These are phyloP conservation scores for Paraglomus brasilianum DNA, from an alignment of 192 early-diverging fungal species.

Conservation along the genomic window DNA sequence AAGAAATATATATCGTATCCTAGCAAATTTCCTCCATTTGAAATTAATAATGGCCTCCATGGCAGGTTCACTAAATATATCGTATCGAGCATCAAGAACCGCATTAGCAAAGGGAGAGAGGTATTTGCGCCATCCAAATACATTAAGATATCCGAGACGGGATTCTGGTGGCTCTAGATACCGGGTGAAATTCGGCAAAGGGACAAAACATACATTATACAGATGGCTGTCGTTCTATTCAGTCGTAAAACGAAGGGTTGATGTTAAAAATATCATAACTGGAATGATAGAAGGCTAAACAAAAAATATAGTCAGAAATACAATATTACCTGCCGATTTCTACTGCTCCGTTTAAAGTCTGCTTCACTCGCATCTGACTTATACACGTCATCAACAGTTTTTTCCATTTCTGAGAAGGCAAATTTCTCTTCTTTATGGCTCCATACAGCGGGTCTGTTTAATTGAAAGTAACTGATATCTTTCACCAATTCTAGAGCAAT, in stretches of 20 bases:
- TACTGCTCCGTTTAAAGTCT: not conserved
- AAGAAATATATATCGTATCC: not conserved
- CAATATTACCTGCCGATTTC: not conserved
- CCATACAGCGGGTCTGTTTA: slow-evolving; percentile 1
- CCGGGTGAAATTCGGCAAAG: slow-evolving; percentile 4
- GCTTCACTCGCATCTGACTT: not conserved
- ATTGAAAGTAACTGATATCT: slow-evolving; percentile 1
- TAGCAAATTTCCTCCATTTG: slow-evolving; percentile 30
- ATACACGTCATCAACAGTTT: not conserved
- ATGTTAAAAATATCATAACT: too few species aligned
- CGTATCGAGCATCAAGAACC: not conserved
- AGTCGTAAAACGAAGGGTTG: too few species aligned
- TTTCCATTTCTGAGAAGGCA: slow-evolving; percentile 8
- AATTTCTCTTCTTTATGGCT: not conserved
- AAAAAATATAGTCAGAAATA: not conserved
- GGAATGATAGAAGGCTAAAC: too few species aligned
- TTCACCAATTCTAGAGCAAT: slow-evolving; percentile 5
- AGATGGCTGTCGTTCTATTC: not conserved
- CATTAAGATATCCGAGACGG: not conserved
- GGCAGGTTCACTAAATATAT: slow-evolving; percentile 25
- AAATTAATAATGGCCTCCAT: slow-evolving; percentile 30
- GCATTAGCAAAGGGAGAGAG: slow-evolving; percentile 3
- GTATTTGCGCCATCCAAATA: not conserved
- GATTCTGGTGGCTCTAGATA: not conserved
- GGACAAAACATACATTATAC: not conserved